Evolutionary conservation across 2,329 filamentous ascomycete species (phyloP), one percentile per base, ranked within the genome.

Genomic region (Phymatotrichopsis omnivora): DNA sequence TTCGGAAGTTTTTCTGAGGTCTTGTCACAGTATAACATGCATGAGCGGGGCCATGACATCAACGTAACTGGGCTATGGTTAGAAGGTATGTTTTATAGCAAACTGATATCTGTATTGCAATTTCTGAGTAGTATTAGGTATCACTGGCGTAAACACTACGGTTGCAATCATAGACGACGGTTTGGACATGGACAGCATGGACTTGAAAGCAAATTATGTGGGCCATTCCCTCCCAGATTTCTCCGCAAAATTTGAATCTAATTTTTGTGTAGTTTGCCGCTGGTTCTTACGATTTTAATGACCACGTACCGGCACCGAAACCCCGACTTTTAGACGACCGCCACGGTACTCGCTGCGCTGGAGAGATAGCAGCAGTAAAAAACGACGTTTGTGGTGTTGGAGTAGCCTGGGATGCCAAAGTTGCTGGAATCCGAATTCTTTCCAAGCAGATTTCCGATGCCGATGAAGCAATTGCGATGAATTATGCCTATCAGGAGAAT

Each of bases 81-180:
- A 57, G 77, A 91, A 57, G 89, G 87, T 58, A 53, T 37, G 44
- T 7, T n/a, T 34, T n/a, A 39, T 23, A 11, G 20, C 7, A 10
- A 6, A 22, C 20, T n/a, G n/a, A n/a, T n/a, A n/a, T n/a, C n/a
- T n/a, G n/a, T n/a, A n/a, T n/a, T n/a, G n/a, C n/a, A n/a, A n/a
- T n/a, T n/a, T n/a, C n/a, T n/a, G n/a, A 45, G 46, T 16, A 17
- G 14, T 25, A 14, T 30, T 29, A 58, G 56, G 56, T 4, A 80
- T 95, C 46, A 96, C 89, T 0, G 91, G 91, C 42, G 76, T 85
- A 58, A 89, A 89, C 51, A 75, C 82, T 14, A 94, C 85, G 1
- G 85, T 93, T 2, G 89, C 89, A 43, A 91, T 98, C 56, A 84
- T 98, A 3, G 91, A 98, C 60, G 91, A 98, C 64, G 91, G 91